A percentile compares a stretch with the other conserved stretches of the same genome.
phyloP scores from a whole-genome alignment of 2,329 filamentous ascomycete genomes.

The Neofusicoccum cordaticola region DNA sequence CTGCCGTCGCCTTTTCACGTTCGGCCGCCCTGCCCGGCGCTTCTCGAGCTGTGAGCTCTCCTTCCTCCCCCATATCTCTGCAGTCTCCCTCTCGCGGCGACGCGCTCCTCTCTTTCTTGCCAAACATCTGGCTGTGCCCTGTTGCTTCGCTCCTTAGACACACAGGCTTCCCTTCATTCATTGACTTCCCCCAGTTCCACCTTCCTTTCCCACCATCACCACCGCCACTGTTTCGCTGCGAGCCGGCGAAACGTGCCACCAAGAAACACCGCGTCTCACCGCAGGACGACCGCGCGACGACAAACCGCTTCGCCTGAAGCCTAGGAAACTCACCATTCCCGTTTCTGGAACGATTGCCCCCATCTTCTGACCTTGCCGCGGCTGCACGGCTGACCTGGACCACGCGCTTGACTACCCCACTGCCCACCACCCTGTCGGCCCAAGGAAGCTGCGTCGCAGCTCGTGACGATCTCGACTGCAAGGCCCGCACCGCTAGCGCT shows the following conservation, averaged over 20 bases:
- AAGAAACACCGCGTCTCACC: conserved; percentile 7
- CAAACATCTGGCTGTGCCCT: conserved; percentile 17
- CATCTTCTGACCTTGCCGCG: conserved; percentile 6
- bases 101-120: neutral
- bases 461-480: conserved; percentile 8
- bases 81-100: conserved; percentile 7
- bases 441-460: neutral
- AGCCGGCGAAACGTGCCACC: conserved; percentile 25
- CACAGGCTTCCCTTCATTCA: conserved; percentile 29
- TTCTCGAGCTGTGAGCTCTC: conserved; percentile 3
- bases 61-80: conserved; percentile 26
- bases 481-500: neutral
- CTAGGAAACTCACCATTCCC: neutral
- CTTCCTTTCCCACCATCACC: conserved; percentile 18
- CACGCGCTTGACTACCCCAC: conserved; percentile 7
- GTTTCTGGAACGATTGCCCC: neutral
- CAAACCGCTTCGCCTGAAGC: neutral
- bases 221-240: conserved; percentile 25
- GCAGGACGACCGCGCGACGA: conserved; percentile 12
- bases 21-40: conserved; percentile 9
- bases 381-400: conserved; percentile 11
- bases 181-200: conserved; percentile 22
- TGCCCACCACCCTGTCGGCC: neutral
- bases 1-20: conserved; percentile 11
- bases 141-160: conserved; percentile 40